Evolutionary conservation across 179 eudicot species (phyloP), one percentile per base, ranked within the genome.

Genomic region (Drosera spatulata): DNA sequence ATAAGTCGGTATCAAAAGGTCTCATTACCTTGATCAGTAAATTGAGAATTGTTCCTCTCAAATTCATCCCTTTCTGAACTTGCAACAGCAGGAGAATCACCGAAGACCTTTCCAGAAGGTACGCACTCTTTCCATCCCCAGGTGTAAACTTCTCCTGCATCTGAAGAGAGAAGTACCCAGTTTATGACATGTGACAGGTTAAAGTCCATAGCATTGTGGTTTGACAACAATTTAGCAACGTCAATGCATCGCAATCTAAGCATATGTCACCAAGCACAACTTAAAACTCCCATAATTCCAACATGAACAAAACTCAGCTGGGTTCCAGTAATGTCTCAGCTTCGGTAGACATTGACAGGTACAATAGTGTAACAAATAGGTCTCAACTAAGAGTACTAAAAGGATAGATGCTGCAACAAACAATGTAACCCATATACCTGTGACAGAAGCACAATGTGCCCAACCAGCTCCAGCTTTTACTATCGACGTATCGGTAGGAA

Each of bases 81-180:
- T 71, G 61, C 75, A 53, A 72, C 88, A 11, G 70, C 44, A n/a
- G 88, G 61, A 61, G 87, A 65, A 45, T 83, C 93, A 43, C 84
- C 90, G 44, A 89, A 66, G 6, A 93, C 80, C 80, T 89, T 93
- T 33, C 97, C 99, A 12, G 95, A 78, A 7, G 99, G 99, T 55
- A 93, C 78, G 74, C 99, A 89, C 60, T 93, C 99, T 76, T 82
- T 93, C 99, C 98, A 93, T 61, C 99, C 99, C 99, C 99, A 93
- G 2, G 99, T 84, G 73, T 84, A 89, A 49, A 89, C 95, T 74
- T 84, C 97, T 61, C 85, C 87, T 51, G 64, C 62, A 52, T 77
- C 97, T 91, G 78, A 56, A 75, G 47, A 55, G 9, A 55, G 37
- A 50, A 48, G 43, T 46, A 22, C 33, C 33, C 33, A 22, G 0